A percentile compares a stretch with the other conserved stretches of the same genome.
These are phyloP conservation scores for Diaporthe sp. DNA, from an alignment of 2,329 filamentous ascomycete genomes.

Conservation along the genomic window DNA sequence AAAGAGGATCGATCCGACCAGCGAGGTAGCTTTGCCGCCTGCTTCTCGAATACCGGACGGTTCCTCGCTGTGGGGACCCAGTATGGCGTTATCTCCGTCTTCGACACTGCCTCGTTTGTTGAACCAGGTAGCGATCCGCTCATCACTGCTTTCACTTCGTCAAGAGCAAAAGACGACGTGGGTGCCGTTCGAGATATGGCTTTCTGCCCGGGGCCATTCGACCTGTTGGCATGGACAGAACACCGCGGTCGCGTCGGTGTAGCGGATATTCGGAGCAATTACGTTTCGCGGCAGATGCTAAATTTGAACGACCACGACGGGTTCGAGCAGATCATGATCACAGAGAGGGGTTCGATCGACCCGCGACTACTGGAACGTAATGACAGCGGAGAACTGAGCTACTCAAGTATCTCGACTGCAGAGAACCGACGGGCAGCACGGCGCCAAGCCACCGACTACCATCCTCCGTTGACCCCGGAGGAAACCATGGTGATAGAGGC, in stretches of 20 bases:
- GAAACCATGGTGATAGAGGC: conserved; percentile 71
- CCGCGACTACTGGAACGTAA: conserved; percentile 64
- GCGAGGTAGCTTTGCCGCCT: conserved; percentile 82
- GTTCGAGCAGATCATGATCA: conserved; percentile 69
- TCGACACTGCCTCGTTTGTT: conserved; percentile 69
- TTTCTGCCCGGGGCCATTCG: conserved; percentile 91
- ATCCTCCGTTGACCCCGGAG: conserved; percentile 65
- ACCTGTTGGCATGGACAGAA: conserved; percentile 94
- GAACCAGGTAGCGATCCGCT: conserved; percentile 70
- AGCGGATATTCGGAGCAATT: conserved; percentile 78
- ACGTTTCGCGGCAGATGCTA: conserved; percentile 78
- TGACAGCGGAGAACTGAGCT: conserved; percentile 56
- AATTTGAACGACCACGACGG: conserved; percentile 71
- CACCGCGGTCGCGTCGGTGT: conserved; percentile 83
- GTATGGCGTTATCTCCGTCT: conserved; percentile 83
- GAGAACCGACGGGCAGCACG: conserved; percentile 50
- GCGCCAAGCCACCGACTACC: conserved; percentile 58
- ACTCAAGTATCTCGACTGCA: conserved; percentile 47
- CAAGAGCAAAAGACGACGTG: conserved; percentile 76
- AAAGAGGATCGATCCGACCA: conserved; percentile 68
- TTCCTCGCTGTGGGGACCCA: conserved; percentile 85
- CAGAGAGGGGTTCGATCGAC: conserved; percentile 69
- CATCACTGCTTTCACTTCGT: conserved; percentile 83
- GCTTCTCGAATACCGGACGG: conserved; percentile 79
- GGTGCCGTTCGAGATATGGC: conserved; percentile 92